Conservation (phyloP, 2,329 filamentous ascomycete species). For the Madurella mycetomatis region DNA sequence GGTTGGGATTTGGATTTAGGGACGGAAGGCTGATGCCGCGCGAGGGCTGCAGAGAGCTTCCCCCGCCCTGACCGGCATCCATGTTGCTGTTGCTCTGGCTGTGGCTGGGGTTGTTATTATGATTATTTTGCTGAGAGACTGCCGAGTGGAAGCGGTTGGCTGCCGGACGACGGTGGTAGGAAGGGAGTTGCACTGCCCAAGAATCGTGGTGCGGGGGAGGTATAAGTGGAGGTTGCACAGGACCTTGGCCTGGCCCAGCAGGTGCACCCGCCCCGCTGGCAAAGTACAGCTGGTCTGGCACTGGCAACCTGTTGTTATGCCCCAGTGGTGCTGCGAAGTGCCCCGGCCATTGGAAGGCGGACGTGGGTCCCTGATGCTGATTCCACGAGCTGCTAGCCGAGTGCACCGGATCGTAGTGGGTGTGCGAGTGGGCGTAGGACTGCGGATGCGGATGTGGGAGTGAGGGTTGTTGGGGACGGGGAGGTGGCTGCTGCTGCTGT, state of each 20-base stretch:
- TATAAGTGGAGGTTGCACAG: constrained; percentile 7
- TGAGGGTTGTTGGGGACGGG: constrained; percentile 2
- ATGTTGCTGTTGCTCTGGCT: neutral
- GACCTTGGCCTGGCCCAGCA: neutral
- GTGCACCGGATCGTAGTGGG: constrained; percentile 12
- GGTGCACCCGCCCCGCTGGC: neutral
- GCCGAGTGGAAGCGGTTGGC: constrained; percentile 4
- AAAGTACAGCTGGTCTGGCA: constrained; percentile 4
- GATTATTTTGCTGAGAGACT: neutral
- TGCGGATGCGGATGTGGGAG: constrained; percentile 6
- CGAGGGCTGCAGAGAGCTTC: neutral
- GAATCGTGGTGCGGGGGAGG: constrained; percentile 6
- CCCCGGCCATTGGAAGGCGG: neutral
- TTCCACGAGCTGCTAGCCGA: constrained; percentile 4
- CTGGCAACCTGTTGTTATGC: neutral
- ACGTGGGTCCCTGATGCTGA: neutral
- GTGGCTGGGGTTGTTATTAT: neutral
- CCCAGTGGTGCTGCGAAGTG: neutral
- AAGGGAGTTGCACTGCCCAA: neutral
- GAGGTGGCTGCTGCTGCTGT: constrained; percentile 5
- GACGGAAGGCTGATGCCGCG: constrained; percentile 17
- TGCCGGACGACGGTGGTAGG: constrained; percentile 6
- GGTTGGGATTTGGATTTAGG: constrained; percentile 10
- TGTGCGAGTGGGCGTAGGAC: neutral
- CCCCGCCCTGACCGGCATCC: neutral